These are phyloP conservation scores for Fraxinus excelsior DNA, from an alignment of 257 asterid genomes.

Conservation along the genomic window DNA sequence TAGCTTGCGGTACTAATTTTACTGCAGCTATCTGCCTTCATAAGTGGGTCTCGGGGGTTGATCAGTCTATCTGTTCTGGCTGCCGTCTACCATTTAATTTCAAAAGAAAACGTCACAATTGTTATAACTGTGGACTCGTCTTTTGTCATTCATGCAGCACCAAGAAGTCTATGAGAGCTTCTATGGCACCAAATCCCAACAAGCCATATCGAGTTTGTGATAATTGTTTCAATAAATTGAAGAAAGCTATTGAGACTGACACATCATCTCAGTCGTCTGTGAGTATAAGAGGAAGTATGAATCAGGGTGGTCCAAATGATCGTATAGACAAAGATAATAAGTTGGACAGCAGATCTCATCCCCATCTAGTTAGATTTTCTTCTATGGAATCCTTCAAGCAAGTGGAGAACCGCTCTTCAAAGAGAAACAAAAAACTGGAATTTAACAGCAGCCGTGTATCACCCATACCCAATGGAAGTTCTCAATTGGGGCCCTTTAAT, in stretches of 20 bases:
- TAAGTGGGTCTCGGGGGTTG: slow-evolving; percentile 92
- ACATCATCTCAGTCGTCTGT: slow-evolving; percentile 65
- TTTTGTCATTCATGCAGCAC: slow-evolving; percentile 95
- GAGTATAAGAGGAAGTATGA: slow-evolving; percentile 71
- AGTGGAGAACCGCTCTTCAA: slow-evolving; percentile 70
- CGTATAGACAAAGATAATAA: slow-evolving; percentile 66
- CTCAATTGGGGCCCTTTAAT: slow-evolving; percentile 82
- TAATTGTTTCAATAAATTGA: slow-evolving; percentile 77
- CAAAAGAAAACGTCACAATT: slow-evolving; percentile 93
- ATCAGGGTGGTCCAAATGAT: slow-evolving; percentile 59
- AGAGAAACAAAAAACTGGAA: slow-evolving; percentile 82
- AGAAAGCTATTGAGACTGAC: slow-evolving; percentile 74
- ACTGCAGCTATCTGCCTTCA: slow-evolving; percentile 89
- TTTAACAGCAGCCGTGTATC: slow-evolving; percentile 90
- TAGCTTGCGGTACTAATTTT: slow-evolving; percentile 88
- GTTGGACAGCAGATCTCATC: slow-evolving; percentile 69
- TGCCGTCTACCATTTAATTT: slow-evolving; percentile 88
- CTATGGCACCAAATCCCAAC: slow-evolving; percentile 95
- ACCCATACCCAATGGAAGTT: slow-evolving; percentile 87
- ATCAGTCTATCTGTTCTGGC: slow-evolving; percentile 96
- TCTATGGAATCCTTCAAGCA: slow-evolving; percentile 88
- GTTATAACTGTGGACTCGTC: slow-evolving; percentile 95
- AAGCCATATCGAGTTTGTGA: slow-evolving; percentile 93
- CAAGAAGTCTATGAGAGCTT: slow-evolving; percentile 84
- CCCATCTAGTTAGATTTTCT: slow-evolving; percentile 77